Evolutionary conservation across 306 rosid species (phyloP).

Genomic region (Quercus suber): DNA sequence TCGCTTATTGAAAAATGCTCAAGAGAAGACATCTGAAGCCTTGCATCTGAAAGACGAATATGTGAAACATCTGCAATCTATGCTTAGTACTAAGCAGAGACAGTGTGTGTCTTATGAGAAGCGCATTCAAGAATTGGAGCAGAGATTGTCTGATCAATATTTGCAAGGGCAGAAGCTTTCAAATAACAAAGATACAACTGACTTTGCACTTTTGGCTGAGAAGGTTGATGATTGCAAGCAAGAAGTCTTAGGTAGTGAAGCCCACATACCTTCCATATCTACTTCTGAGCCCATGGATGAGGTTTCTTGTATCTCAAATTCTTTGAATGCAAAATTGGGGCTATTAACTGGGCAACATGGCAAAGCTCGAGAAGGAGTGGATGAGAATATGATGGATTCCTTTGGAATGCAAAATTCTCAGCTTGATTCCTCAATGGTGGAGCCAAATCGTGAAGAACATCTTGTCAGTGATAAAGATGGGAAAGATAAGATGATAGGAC

Average conservation of each 20-base stretch:
- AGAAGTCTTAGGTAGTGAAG: conserved; percentile 44
- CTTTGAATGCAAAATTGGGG: conserved; percentile 73
- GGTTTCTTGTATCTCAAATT: conserved; percentile 86
- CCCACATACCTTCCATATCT: conserved; percentile 51
- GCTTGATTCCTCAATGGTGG: conserved; percentile 85
- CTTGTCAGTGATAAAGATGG: conserved; percentile 52
- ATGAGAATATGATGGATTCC: conserved; percentile 95
- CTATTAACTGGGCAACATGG: conserved; percentile 50
- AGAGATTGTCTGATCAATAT: conserved; percentile 76
- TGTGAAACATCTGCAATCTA: conserved; percentile 62
- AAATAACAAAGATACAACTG: conserved; percentile 37
- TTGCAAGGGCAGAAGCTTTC: conserved; percentile 61
- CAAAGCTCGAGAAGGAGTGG: conserved; percentile 66
- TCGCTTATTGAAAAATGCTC: conserved; percentile 61
- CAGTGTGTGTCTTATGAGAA: conserved; percentile 84
- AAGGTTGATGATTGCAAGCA: conserved; percentile 51
- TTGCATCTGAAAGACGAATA: conserved; percentile 89
- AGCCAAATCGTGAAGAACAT: conserved; percentile 69
- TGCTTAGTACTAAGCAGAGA: conserved; percentile 76
- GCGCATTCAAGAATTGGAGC: conserved; percentile 93
- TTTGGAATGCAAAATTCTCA: conserved; percentile 67
- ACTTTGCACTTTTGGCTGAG: conserved; percentile 47
- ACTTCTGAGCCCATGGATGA: conserved; percentile 89
- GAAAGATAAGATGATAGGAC: conserved; percentile 60
- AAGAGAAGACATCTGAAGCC: conserved; percentile 87